Conservation (phyloP, 768 basidiomycete species). For the Boletus reticuloceps region DNA sequence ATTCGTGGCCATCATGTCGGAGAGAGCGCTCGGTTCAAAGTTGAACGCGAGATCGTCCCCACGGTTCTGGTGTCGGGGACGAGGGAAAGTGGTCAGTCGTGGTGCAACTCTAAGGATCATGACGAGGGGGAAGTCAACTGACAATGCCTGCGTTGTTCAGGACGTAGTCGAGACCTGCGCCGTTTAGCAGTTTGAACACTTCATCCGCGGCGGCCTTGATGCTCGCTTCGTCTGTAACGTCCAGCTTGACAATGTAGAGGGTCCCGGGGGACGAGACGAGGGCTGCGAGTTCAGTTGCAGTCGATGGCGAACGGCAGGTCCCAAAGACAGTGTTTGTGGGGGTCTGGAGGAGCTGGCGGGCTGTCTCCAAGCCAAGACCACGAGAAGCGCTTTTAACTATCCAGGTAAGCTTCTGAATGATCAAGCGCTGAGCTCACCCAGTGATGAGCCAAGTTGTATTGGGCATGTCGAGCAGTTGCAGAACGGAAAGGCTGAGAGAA, state of each 20-base stretch:
- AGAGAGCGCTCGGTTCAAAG: constrained; percentile 17
- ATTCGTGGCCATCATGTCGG: constrained; percentile 26
- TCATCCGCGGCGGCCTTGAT: constrained; percentile 22
- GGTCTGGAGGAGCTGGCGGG: constrained; percentile 6
- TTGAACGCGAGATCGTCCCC: constrained; percentile 25
- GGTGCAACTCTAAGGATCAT: background rate
- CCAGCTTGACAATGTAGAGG: constrained; percentile 34
- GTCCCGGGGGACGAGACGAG: constrained; percentile 11
- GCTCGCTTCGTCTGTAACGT: constrained; percentile 25
- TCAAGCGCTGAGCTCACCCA: background rate
- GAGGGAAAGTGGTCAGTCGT: no score
- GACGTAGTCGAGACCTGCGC: no score
- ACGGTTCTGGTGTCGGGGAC: constrained; percentile 12
- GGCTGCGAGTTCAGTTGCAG: constrained; percentile 16
- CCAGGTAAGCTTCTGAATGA: no score
- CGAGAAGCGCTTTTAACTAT: background rate
- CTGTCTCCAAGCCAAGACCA: constrained; percentile 13
- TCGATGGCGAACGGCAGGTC: constrained; percentile 19
- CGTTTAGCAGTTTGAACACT: no score
- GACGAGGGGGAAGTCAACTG: constrained; percentile 7
- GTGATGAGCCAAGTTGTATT: constrained; percentile 9
- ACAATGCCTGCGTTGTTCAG: constrained; percentile 40
- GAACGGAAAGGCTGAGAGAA: no score
- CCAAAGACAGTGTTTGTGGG: constrained; percentile 21
- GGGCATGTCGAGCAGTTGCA: background rate